phyloP scores from a whole-genome alignment of 257 asterid genomes.

The Nicotiana knightiana region DNA sequence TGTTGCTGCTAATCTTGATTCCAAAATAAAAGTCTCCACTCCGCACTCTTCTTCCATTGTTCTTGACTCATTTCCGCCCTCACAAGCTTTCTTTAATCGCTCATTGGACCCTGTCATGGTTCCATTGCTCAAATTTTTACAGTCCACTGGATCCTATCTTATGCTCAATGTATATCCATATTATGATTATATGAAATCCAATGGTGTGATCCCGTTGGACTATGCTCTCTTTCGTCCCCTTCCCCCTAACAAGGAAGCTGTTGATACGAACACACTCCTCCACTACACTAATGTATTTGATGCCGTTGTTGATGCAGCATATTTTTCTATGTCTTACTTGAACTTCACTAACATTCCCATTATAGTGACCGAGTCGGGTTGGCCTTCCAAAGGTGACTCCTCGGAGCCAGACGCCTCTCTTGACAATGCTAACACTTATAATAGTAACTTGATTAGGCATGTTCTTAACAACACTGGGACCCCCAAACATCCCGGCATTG shows the following conservation, averaged over 20 bases:
- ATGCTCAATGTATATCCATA: slow-evolving; percentile 90
- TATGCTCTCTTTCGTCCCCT: slow-evolving; percentile 86
- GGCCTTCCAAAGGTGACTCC: slow-evolving; percentile 91
- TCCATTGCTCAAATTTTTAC: slow-evolving; percentile 69
- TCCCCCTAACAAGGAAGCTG: slow-evolving; percentile 83
- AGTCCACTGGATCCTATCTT: slow-evolving; percentile 54
- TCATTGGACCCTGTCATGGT: slow-evolving; percentile 68
- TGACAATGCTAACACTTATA: slow-evolving; percentile 80
- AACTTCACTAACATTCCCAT: slow-evolving; percentile 76
- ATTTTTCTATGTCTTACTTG: slow-evolving; percentile 71
- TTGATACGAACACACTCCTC: slow-evolving; percentile 76
- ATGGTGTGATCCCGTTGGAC: slow-evolving; percentile 71
- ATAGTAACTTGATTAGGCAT: slow-evolving; percentile 76
- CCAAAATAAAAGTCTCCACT: slow-evolving; percentile 71
- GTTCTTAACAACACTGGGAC: slow-evolving; percentile 79
- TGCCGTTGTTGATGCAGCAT: slow-evolving; percentile 86
- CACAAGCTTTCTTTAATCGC: slow-evolving; percentile 89
- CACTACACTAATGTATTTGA: slow-evolving; percentile 94
- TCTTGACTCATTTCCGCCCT: slow-evolving; percentile 93
- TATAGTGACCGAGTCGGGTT: slow-evolving; percentile 74
- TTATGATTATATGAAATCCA: slow-evolving; percentile 60
- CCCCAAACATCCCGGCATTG: slow-evolving; percentile 86
- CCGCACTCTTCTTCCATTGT: slow-evolving; percentile 71
- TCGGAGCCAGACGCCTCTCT: slow-evolving; percentile 66
- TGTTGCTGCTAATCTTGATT: slow-evolving; percentile 65